Conservation (phyloP, 176 grass and related monocot genomes). For the Oryza nivara region DNA sequence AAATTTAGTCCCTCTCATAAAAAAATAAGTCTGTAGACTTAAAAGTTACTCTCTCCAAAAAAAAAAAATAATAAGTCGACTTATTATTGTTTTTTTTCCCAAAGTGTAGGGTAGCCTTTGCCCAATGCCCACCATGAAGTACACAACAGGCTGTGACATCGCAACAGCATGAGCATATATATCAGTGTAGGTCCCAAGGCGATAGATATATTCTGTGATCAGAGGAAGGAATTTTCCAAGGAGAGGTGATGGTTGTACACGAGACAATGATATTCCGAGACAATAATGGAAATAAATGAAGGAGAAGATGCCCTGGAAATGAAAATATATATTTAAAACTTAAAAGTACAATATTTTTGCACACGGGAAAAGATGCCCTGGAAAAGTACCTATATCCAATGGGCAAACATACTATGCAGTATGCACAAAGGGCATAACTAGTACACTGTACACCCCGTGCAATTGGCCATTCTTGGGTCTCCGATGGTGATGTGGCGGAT, state of each 20-base stretch:
- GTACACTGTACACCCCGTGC: neutral
- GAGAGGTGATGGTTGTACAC: slow-evolving; percentile 29
- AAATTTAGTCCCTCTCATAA: too few species aligned
- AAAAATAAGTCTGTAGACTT: too few species aligned
- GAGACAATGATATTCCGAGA: slow-evolving; percentile 29
- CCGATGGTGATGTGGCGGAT: neutral
- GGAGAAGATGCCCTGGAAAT: slow-evolving; percentile 3
- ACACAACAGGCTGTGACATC: slow-evolving; percentile 14
- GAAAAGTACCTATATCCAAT: neutral
- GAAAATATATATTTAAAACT: neutral
- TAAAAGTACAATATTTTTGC: neutral
- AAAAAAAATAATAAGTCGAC: too few species aligned
- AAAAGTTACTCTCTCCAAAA: too few species aligned
- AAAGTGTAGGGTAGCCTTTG: neutral
- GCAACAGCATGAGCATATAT: slow-evolving; percentile 24
- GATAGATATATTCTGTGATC: slow-evolving; percentile 28
- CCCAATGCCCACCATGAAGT: neutral
- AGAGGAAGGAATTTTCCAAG: slow-evolving; percentile 13
- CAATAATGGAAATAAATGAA: slow-evolving; percentile 16
- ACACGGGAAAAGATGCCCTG: neutral
- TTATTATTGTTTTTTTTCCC: too few species aligned
- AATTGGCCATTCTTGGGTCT: neutral
- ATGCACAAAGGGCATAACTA: neutral
- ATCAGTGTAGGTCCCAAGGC: slow-evolving; percentile 27
- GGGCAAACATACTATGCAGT: neutral